phyloP scores from a whole-genome alignment of 2,329 filamentous ascomycete genomes.

The Calycina herbarum region DNA sequence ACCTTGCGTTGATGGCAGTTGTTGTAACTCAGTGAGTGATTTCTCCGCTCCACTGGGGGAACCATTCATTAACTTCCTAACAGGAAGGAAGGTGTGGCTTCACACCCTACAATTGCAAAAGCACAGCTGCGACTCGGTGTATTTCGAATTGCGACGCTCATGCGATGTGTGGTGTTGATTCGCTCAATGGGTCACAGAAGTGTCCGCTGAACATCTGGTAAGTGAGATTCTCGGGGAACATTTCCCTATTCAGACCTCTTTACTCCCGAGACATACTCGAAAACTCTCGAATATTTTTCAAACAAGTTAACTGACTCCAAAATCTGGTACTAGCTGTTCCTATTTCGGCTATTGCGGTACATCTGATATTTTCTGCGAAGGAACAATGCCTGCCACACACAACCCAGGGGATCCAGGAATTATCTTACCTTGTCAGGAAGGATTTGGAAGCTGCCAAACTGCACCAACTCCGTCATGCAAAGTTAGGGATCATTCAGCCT shows the following conservation, averaged over 20 bases:
- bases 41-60: not conserved
- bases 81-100: constrained; percentile 30
- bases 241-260: too few relatives aligned
- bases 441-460: constrained; percentile 39
- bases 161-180: constrained; percentile 37
- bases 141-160: constrained; percentile 33
- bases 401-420: not conserved
- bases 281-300: too few relatives aligned
- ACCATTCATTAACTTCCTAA: not conserved
- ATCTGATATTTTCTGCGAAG: constrained; percentile 17
- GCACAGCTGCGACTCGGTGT: constrained; percentile 20
- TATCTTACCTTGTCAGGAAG: constrained; percentile 36
- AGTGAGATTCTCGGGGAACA: too few relatives aligned
- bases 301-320: too few relatives aligned
- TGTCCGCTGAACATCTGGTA: constrained; percentile 27
- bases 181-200: constrained; percentile 31
- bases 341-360: constrained; percentile 13
- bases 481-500: constrained; percentile 26
- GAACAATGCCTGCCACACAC: constrained; percentile 6
- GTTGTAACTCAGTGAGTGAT: constrained; percentile 26
- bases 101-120: constrained; percentile 21
- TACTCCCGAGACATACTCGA: too few relatives aligned
- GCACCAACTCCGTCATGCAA: constrained; percentile 32
- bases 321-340: constrained; percentile 18
- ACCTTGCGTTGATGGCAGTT: constrained; percentile 27